Conservation (phyloP, 2,329 filamentous ascomycete species). For the Colletotrichum destructivum region DNA sequence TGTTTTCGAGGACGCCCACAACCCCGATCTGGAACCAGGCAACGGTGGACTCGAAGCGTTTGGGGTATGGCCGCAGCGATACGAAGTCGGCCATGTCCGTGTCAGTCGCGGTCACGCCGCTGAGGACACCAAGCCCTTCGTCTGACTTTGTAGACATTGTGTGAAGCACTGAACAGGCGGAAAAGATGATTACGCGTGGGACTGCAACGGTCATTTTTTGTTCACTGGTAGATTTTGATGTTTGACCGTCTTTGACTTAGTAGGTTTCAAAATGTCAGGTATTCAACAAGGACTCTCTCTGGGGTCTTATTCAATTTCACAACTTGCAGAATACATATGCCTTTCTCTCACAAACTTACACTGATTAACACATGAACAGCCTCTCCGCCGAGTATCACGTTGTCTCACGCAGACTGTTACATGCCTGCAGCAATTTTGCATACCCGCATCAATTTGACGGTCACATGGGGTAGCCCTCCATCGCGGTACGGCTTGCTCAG, state of each 20-base stretch:
- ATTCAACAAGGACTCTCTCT: neutral
- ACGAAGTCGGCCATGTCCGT: neutral
- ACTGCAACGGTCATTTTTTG: too few relatives aligned
- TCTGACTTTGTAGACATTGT: neutral
- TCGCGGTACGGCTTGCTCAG: neutral
- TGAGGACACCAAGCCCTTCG: constrained; percentile 9
- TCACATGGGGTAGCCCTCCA: neutral
- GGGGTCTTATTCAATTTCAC: neutral
- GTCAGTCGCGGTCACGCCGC: neutral
- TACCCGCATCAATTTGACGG: neutral
- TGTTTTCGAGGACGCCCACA: constrained; percentile 30
- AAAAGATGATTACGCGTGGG: too few relatives aligned
- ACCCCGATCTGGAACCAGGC: constrained; percentile 22
- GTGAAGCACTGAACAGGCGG: neutral
- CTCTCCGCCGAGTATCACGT: neutral
- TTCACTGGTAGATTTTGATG: neutral
- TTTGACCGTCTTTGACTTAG: neutral
- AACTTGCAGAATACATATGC: neutral
- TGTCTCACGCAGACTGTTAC: too few relatives aligned
- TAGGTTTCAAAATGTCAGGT: neutral
- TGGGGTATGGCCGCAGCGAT: neutral
- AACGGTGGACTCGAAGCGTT: neutral
- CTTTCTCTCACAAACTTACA: neutral
- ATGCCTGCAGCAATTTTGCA: neutral
- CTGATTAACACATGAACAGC: too few relatives aligned